These are phyloP conservation scores for Hibiscus mutabilis DNA, from an alignment of 345 rosid species.

Conservation along the genomic window DNA sequence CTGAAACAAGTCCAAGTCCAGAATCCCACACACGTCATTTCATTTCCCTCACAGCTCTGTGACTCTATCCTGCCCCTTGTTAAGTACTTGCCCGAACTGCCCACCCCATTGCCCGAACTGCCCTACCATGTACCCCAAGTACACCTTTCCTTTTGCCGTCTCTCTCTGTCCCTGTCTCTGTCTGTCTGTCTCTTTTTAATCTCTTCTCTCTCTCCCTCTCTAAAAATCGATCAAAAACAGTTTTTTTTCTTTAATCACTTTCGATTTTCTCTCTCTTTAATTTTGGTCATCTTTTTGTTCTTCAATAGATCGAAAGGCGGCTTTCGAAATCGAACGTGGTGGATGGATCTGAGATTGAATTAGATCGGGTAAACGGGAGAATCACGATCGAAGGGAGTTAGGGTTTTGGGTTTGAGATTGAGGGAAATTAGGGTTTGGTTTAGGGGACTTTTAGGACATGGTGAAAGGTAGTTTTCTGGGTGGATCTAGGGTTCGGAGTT, in stretches of 20 bases:
- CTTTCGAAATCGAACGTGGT: constrained; percentile 7
- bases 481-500: constrained; percentile 20
- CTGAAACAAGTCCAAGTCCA: background rate
- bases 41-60: constrained; percentile 26
- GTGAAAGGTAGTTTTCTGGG: constrained; percentile 17
- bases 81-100: constrained; percentile 25
- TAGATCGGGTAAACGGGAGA: constrained; percentile 19
- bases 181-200: constrained; percentile 1
- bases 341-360: constrained; percentile 31
- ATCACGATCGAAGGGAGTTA: constrained; percentile 15
- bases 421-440: constrained; percentile 29
- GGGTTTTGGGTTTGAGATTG: constrained; percentile 23
- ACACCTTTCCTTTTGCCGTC: constrained; percentile 33
- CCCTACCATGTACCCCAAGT: constrained; percentile 33
- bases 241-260: constrained; percentile 4
- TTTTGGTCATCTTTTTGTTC: background rate
- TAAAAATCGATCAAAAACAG: background rate
- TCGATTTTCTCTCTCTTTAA: constrained; percentile 6
- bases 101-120: constrained; percentile 39
- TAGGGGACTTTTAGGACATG: background rate
- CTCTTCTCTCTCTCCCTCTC: constrained; percentile 11
- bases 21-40: constrained; percentile 16
- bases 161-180: constrained; percentile 17
- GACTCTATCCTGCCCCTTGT: constrained; percentile 12
- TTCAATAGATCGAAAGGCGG: constrained; percentile 25